phyloP scores from a whole-genome alignment of 73 alveolate genomes.

The Stentor coeruleus region DNA sequence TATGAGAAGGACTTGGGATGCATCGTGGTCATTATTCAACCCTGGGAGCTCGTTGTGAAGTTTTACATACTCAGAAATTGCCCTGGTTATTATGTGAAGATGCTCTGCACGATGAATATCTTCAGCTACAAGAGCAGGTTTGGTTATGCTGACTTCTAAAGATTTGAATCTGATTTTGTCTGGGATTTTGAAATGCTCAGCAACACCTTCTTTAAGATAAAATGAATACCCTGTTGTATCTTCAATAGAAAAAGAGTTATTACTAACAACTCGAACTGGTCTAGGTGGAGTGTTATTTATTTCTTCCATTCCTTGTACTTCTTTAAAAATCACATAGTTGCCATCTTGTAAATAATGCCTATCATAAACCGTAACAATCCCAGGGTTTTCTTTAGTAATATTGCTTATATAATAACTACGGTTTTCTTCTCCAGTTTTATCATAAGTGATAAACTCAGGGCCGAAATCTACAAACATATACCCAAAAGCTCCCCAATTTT shows the following conservation, averaged over 20 bases:
- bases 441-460: slow-evolving; percentile 54
- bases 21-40: slow-evolving; percentile 66
- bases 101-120: slow-evolving; percentile 54
- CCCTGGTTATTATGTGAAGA: slow-evolving; percentile 49
- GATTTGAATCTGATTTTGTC: slow-evolving; percentile 31
- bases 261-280: slow-evolving; percentile 74
- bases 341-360: slow-evolving; percentile 95
- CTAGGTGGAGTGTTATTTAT: slow-evolving; percentile 91
- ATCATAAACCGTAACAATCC: slow-evolving; percentile 84
- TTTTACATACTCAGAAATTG: slow-evolving; percentile 38
- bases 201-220: slow-evolving; percentile 93
- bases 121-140: slow-evolving; percentile 31
- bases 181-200: slow-evolving; percentile 86
- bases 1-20: slow-evolving; percentile 48
- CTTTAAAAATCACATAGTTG: slow-evolving; percentile 91
- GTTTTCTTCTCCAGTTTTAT: slow-evolving; percentile 92
- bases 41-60: slow-evolving; percentile 62
- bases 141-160: slow-evolving; percentile 2
- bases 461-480: slow-evolving; percentile 96
- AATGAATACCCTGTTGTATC: slow-evolving; percentile 87
- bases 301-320: slow-evolving; percentile 98
- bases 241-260: slow-evolving; percentile 80
- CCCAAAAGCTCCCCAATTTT: slow-evolving; percentile 85
- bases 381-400: slow-evolving; percentile 72
- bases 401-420: slow-evolving; percentile 80